A percentile compares a stretch with the other conserved stretches of the same genome.
Conservation (phyloP, 139 green algal species). For the Penium margaritaceum region DNA sequence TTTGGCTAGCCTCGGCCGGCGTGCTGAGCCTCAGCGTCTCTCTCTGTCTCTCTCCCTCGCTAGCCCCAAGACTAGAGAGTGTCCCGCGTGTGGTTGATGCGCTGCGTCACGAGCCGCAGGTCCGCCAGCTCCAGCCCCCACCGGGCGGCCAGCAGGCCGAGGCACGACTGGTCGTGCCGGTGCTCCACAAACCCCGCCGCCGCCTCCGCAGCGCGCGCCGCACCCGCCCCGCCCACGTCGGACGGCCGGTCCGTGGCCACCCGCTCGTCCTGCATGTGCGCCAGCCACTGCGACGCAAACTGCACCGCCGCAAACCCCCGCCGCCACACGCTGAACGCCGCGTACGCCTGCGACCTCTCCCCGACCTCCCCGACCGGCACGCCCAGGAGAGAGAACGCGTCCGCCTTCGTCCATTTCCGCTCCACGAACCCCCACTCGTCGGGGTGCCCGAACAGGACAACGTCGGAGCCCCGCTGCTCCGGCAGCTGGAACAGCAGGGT, state of each 20-base stretch:
- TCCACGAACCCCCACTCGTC: neutral
- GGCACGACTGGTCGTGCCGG: conserved; percentile 1
- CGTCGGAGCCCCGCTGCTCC: too few relatives aligned
- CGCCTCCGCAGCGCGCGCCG: too few relatives aligned
- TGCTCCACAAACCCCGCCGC: neutral
- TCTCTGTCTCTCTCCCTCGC: too few relatives aligned
- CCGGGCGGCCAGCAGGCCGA: neutral
- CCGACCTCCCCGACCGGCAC: neutral
- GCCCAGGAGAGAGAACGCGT: neutral
- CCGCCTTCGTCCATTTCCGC: neutral
- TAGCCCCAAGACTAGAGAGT: too few relatives aligned
- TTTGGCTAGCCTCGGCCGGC: too few relatives aligned
- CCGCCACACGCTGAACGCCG: neutral
- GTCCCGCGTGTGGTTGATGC: too few relatives aligned
- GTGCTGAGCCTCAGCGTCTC: too few relatives aligned
- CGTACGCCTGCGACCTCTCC: neutral
- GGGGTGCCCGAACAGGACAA: neutral
- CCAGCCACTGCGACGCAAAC: neutral
- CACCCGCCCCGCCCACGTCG: neutral
- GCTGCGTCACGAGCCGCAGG: too few relatives aligned
- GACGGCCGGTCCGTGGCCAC: neutral
- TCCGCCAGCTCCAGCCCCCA: neutral
- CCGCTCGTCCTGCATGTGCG: neutral
- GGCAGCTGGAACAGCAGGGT: too few relatives aligned
- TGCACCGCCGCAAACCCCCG: neutral